Conservation (phyloP, 1,284 basidiomycete genomes). For the Puccinia hordei region DNA sequence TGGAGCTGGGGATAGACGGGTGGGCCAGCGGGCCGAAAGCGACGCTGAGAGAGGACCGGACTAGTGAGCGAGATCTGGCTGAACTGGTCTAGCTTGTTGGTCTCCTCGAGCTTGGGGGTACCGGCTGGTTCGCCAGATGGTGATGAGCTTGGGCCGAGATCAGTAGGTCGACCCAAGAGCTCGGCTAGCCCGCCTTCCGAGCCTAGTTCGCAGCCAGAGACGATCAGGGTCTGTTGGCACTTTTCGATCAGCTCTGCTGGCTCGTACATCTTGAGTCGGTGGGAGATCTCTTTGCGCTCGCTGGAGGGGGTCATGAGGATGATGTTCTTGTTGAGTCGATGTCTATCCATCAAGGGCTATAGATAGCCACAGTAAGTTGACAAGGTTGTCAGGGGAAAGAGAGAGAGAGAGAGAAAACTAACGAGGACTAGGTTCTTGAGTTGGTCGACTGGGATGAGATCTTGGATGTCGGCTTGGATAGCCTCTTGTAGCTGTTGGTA, state of each 20-base stretch:
- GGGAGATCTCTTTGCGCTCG: slow-evolving; percentile 35
- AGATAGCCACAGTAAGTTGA: background rate
- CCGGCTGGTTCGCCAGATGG: no score
- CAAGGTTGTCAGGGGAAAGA: background rate
- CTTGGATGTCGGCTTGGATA: background rate
- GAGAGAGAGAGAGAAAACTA: background rate
- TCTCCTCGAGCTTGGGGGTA: no score
- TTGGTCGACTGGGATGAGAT: background rate
- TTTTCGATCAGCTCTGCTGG: slow-evolving; percentile 40
- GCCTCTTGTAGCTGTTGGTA: background rate
- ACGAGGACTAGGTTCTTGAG: background rate
- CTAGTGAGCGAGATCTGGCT: no score
- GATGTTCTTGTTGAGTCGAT: slow-evolving; percentile 5
- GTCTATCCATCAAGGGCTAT: slow-evolving; percentile 29
- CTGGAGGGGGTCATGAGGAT: background rate
- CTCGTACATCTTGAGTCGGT: slow-evolving; percentile 38
- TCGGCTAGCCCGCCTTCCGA: no score
- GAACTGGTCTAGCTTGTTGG: no score
- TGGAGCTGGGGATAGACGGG: no score
- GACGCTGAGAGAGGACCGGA: no score
- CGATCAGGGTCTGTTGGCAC: slow-evolving; percentile 22
- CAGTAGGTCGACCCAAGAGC: no score
- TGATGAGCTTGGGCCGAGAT: no score
- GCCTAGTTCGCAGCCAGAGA: no score
- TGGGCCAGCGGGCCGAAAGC: no score